These are phyloP conservation scores for Citrus unshiu DNA, from an alignment of 345 rosid genomes.

Conservation along the genomic window DNA sequence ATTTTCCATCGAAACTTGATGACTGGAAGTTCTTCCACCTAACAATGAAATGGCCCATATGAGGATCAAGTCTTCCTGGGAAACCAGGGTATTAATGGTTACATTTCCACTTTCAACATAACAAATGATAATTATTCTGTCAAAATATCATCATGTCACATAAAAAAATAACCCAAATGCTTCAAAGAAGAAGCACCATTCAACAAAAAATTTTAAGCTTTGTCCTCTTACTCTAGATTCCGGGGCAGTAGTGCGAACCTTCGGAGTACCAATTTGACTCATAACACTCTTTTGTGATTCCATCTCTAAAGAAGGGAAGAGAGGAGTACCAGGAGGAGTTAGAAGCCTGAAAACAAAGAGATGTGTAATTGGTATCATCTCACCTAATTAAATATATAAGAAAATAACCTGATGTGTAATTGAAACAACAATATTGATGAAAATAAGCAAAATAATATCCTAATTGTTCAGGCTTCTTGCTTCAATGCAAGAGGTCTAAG, in stretches of 20 bases:
- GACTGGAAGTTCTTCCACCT: slow-evolving; percentile 1
- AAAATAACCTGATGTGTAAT: background rate
- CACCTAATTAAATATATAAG: background rate
- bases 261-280: slow-evolving; percentile 69
- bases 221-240: slow-evolving; percentile 73
- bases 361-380: slow-evolving; percentile 9
- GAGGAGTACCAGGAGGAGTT: slow-evolving; percentile 96
- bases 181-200: slow-evolving; percentile 4
- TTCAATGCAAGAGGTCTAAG: background rate
- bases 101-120: background rate
- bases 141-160: background rate
- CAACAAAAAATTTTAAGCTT: background rate
- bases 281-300: slow-evolving; percentile 70
- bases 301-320: slow-evolving; percentile 96
- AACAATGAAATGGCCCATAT: background rate
- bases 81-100: background rate
- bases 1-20: background rate
- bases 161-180: background rate
- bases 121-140: background rate
- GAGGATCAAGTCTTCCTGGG: background rate
- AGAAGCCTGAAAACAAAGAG: slow-evolving; percentile 66
- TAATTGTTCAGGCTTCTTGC: background rate
- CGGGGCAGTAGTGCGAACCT: slow-evolving; percentile 52
- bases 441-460: background rate
- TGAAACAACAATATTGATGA: background rate